Evolutionary conservation across 805 yeast genomes (phyloP).

Genomic region (Kuraishia piskuri): DNA sequence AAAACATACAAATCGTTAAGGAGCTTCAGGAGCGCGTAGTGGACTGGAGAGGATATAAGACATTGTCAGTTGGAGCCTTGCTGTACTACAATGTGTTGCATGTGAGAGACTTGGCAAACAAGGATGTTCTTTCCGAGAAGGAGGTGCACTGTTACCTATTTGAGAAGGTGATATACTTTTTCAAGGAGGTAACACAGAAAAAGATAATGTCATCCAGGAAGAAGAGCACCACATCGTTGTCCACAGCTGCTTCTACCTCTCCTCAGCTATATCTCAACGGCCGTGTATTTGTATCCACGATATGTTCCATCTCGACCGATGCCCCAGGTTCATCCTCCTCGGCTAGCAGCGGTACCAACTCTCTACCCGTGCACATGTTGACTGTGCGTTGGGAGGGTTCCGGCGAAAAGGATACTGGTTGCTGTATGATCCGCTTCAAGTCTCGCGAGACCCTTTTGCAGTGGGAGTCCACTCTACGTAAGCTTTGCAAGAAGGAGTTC

Average conservation of each 20-base stretch:
- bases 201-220: conserved; percentile 39
- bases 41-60: conserved; percentile 89
- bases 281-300: conserved; percentile 68
- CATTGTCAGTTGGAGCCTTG: conserved; percentile 77
- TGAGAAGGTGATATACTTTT: conserved; percentile 55
- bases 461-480: conserved; percentile 68
- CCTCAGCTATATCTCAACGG: conserved; percentile 43
- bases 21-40: conserved; percentile 65
- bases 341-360: conserved; percentile 7
- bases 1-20: conserved; percentile 64
- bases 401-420: conserved; percentile 60
- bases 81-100: conserved; percentile 65
- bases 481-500: conserved; percentile 25
- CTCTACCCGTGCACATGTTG: background rate
- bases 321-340: conserved; percentile 19
- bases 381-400: conserved; percentile 78
- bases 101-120: conserved; percentile 46
- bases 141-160: conserved; percentile 88
- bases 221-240: conserved; percentile 37
- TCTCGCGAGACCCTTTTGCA: conserved; percentile 77
- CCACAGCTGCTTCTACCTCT: conserved; percentile 15
- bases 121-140: conserved; percentile 57
- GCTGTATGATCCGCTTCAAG: conserved; percentile 72
- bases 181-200: conserved; percentile 39
- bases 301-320: conserved; percentile 35